These are phyloP conservation scores for Ogataea corticis DNA, from an alignment of 805 yeast genomes.

Conservation along the genomic window DNA sequence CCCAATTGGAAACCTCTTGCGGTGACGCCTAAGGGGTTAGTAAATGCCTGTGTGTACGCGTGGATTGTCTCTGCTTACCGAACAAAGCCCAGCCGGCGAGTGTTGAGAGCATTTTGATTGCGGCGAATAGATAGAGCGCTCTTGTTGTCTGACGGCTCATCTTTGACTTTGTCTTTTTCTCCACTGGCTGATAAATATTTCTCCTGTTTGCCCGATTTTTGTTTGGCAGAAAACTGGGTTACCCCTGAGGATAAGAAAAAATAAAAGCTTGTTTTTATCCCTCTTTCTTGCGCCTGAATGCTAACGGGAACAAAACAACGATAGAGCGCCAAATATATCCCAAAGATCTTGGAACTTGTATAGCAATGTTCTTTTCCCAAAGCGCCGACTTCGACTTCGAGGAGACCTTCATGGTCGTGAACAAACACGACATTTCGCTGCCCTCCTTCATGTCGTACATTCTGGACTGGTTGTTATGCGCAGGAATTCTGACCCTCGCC, in stretches of 20 bases:
- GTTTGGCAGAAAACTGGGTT: too few species aligned
- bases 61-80: slow-evolving; percentile 28
- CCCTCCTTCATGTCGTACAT: slow-evolving; percentile 33
- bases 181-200: not conserved
- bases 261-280: not conserved
- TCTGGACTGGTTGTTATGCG: slow-evolving; percentile 35
- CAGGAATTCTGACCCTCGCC: slow-evolving; percentile 23
- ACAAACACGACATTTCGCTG: slow-evolving; percentile 28
- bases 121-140: not conserved
- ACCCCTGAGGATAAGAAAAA: too few species aligned
- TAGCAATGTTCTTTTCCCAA: slow-evolving; percentile 18
- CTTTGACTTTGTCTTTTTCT: not conserved
- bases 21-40: slow-evolving; percentile 33
- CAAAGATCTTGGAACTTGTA: not conserved
- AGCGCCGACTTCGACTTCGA: slow-evolving; percentile 25
- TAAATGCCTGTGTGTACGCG: too few species aligned
- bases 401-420: slow-evolving; percentile 29
- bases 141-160: not conserved
- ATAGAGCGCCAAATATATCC: not conserved
- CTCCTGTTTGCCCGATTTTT: too few species aligned
- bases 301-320: too few species aligned
- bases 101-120: slow-evolving; percentile 15
- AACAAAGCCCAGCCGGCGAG: slow-evolving; percentile 40
- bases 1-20: slow-evolving; percentile 48
- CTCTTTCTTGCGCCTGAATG: not conserved